Conservation (phyloP, 2,329 filamentous ascomycete genomes). For the Hypoxylon sp. region DNA sequence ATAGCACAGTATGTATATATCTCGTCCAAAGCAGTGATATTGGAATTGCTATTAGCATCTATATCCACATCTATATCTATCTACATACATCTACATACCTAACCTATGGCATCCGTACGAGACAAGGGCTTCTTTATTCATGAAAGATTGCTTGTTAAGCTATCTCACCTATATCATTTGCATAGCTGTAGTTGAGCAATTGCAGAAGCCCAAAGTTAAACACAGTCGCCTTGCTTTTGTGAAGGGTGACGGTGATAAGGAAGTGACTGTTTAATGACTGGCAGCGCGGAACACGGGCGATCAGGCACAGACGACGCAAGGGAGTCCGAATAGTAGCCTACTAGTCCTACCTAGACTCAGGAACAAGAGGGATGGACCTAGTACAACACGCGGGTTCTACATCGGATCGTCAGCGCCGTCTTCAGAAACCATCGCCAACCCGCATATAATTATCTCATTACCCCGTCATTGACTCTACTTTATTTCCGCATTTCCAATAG, state of each 20-base stretch:
- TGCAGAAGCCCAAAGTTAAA: constrained; percentile 1
- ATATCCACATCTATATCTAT: neutral
- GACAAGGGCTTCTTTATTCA: neutral
- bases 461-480: constrained; percentile 13
- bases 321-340: constrained; percentile 4
- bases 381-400: constrained; percentile 6
- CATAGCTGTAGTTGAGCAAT: neutral
- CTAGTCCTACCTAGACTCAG: neutral
- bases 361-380: constrained; percentile 10
- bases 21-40: neutral
- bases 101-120: neutral
- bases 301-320: constrained; percentile 7
- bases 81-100: neutral
- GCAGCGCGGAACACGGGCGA: neutral
- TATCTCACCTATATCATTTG: neutral
- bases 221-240: neutral
- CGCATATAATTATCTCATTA: constrained; percentile 10
- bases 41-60: neutral
- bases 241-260: neutral
- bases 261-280: neutral
- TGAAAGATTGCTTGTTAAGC: neutral
- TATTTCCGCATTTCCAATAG: neutral
- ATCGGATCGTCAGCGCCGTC: neutral
- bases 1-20: constrained; percentile 7
- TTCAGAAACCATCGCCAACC: neutral